Base-by-base conservation (phyloP, 2,329 filamentous ascomycete species). In the Triangularia verruculosa region DNA sequence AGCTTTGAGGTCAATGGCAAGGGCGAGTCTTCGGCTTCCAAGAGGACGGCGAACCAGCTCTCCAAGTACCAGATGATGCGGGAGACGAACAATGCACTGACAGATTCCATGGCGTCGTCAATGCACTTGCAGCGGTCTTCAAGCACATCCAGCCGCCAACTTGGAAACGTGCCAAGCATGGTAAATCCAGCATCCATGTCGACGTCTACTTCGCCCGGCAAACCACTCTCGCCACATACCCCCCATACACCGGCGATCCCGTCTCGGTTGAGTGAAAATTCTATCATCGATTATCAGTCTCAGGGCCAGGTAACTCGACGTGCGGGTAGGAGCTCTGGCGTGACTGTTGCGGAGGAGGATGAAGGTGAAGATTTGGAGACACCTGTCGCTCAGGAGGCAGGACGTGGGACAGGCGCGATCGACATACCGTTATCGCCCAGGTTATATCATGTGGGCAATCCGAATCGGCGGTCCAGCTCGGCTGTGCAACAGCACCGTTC, bases 211-310 rank as follows among this genome's bases (percentile, higher is more conserved):
- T 97, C 93, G 9, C 93, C 93, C 1, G 92, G 90, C 62, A 97
- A 97, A 71, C 92, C 93, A 0, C 85, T 96, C 17, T 97, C 92
- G 2, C 93, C 91, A 9, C 92, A 94, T 72, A 97, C 92, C 0
- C 92, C 93, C 1, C 93, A 98, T 72, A 96, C 93, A 0, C 95
- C 95, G 3, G 93, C 93, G 11, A 92, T 98, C 27, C 94, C 94
- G 20, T 97, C 93, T 7, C 86, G 95, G n/a, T 80, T 99, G 22
- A 96, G 92, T 72, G 92, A 95, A 67, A 93, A 96, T 72, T 95
- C 91, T 59, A 92, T 95, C 65, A 87, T 88, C 52, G 89, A 92
- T 68, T 90, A 92, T 71, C 73, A 74, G 57, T 70, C 74, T 30
- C 69, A 68, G 12, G 39, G 39, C 2, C 69, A 69, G 15, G 68